A percentile compares a stretch with the other conserved stretches of the same genome.
Evolutionary conservation across 371 early-diverging fungal species (phyloP).

Genomic region (Apophysomyces ossiformis): DNA sequence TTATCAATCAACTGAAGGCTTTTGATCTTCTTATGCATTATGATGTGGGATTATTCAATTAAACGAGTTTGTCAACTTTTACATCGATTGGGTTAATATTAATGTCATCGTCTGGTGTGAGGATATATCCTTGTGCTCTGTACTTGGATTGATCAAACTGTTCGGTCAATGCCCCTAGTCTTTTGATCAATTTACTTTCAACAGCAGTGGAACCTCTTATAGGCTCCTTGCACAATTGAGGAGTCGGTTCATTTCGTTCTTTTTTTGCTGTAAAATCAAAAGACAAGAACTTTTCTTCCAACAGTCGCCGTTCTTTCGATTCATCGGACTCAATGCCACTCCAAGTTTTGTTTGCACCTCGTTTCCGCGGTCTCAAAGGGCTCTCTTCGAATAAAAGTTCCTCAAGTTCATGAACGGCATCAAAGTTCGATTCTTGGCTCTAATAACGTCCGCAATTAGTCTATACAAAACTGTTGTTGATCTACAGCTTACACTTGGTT

Average conservation of each 20-base stretch:
- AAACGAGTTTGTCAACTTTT: background rate
- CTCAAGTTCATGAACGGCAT: slow-evolving; percentile 93
- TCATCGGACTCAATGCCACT: slow-evolving; percentile 32
- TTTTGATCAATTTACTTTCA: slow-evolving; percentile 17
- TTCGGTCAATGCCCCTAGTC: slow-evolving; percentile 26
- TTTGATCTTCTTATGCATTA: too few species aligned
- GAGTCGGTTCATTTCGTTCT: background rate
- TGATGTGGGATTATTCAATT: background rate
- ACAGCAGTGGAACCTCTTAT: background rate
- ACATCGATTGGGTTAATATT: background rate
- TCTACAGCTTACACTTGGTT: slow-evolving; percentile 40
- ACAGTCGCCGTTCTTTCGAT: slow-evolving; percentile 26
- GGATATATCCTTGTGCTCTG: slow-evolving; percentile 26
- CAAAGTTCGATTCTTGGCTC: slow-evolving; percentile 74
- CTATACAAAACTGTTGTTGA: slow-evolving; percentile 12
- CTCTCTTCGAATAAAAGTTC: slow-evolving; percentile 91
- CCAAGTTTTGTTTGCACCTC: background rate
- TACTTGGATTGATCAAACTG: slow-evolving; percentile 31
- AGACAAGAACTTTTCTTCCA: slow-evolving; percentile 33
- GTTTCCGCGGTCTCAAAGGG: slow-evolving; percentile 60
- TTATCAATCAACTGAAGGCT: too few species aligned
- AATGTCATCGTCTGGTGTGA: slow-evolving; percentile 18
- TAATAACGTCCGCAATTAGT: slow-evolving; percentile 9
- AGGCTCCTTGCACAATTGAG: background rate
- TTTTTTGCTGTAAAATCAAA: slow-evolving; percentile 10